A percentile compares a stretch with the other conserved stretches of the same genome.
Conservation (phyloP, 2,329 filamentous ascomycete species). For the Bipolaris oryzae region DNA sequence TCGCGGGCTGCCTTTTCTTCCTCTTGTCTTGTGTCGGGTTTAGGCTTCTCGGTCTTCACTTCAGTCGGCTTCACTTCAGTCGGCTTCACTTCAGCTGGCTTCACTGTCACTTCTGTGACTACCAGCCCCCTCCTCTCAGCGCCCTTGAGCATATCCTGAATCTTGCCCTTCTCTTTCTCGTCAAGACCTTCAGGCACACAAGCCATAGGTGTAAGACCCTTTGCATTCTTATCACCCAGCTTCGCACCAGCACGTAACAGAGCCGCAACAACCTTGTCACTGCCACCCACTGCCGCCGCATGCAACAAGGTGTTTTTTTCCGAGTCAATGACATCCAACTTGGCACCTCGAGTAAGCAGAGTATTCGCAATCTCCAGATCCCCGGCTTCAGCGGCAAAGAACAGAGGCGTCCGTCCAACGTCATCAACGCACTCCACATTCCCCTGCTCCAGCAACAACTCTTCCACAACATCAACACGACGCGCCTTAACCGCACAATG, state of each 20-base stretch:
- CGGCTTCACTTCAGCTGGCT: background rate
- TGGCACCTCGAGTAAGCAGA: slow-evolving; percentile 28
- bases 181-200: slow-evolving; percentile 20
- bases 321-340: slow-evolving; percentile 20
- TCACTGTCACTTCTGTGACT: background rate
- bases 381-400: slow-evolving; percentile 28
- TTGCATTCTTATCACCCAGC: slow-evolving; percentile 21
- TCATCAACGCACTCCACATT: slow-evolving; percentile 27
- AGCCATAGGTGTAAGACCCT: slow-evolving; percentile 22
- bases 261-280: slow-evolving; percentile 15
- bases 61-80: slow-evolving; percentile 9
- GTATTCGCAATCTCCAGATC: slow-evolving; percentile 28
- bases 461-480: slow-evolving; percentile 32
- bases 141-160: slow-evolving; percentile 28
- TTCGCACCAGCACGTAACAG: slow-evolving; percentile 32
- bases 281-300: slow-evolving; percentile 24
- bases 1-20: background rate
- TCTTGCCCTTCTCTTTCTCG: slow-evolving; percentile 27
- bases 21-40: background rate
- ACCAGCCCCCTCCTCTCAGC: slow-evolving; percentile 17
- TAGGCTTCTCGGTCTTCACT: slow-evolving; percentile 8
- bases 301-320: slow-evolving; percentile 34
- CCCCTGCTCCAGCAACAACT: slow-evolving; percentile 26
- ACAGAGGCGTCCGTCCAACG: slow-evolving; percentile 28
- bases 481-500: slow-evolving; percentile 36